Percentiles rank a stretch among this genome's conserved stretches.
Evolutionary conservation across 225 moss, liverwort and hornwort genomes (phyloP).

Genomic region (Bryoerythrophyllum caledonicum): DNA sequence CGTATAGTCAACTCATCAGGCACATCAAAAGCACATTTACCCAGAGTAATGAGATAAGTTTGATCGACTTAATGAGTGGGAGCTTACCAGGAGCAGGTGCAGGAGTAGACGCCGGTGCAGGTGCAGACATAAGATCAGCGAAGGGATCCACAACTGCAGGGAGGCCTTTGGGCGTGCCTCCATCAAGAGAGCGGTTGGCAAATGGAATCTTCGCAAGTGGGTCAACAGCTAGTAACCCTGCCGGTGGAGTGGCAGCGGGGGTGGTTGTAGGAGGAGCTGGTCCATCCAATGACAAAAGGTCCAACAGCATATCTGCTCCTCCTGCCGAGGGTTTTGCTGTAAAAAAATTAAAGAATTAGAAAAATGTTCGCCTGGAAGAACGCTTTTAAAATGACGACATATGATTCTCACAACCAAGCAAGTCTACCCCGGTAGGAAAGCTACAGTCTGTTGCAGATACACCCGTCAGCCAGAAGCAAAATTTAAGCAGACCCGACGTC

Average conservation of each 20-base stretch:
- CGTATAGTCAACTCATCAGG: neutral
- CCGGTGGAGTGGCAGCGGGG: slow-evolving; percentile 25
- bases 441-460: neutral
- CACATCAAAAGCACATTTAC: slow-evolving; percentile 6
- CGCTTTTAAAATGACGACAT: neutral
- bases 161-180: slow-evolving; percentile 27
- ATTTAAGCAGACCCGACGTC: slow-evolving; percentile 28
- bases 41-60: neutral
- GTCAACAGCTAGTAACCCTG: slow-evolving; percentile 44
- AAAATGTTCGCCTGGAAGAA: slow-evolving; percentile 2
- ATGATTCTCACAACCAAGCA: neutral
- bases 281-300: slow-evolving; percentile 52
- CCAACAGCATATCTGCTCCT: slow-evolving; percentile 55
- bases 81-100: slow-evolving; percentile 39
- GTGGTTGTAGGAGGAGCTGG: slow-evolving; percentile 38
- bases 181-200: slow-evolving; percentile 46
- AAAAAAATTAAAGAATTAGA: neutral
- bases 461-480: slow-evolving; percentile 24
- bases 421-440: neutral
- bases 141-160: slow-evolving; percentile 52
- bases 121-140: slow-evolving; percentile 41
- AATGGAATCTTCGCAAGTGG: slow-evolving; percentile 31
- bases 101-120: slow-evolving; percentile 26
- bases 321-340: slow-evolving; percentile 45
- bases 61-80: neutral